These are phyloP conservation scores for Candida jianshihensis DNA, from an alignment of 805 yeast genomes.

Conservation along the genomic window DNA sequence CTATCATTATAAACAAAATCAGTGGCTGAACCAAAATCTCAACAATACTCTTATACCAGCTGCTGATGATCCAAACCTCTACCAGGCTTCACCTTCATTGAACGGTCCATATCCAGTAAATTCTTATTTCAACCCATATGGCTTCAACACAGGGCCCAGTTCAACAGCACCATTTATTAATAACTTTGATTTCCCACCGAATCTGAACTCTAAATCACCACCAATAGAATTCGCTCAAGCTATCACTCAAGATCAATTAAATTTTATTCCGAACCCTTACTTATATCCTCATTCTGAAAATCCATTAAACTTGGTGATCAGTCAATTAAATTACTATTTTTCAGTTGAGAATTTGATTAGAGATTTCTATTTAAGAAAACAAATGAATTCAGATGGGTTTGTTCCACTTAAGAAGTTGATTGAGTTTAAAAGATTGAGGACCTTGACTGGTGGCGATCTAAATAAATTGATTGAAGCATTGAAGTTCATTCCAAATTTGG, in stretches of 20 bases:
- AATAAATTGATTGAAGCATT: slow-evolving; percentile 23
- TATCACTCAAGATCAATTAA: slow-evolving; percentile 6
- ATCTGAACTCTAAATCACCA: slow-evolving; percentile 19
- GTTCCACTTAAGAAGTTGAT: slow-evolving; percentile 58
- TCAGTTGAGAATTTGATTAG: slow-evolving; percentile 79
- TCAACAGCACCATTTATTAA: slow-evolving; percentile 4
- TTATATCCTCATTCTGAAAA: slow-evolving; percentile 11
- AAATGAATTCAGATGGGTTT: slow-evolving; percentile 73
- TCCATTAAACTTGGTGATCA: slow-evolving; percentile 24
- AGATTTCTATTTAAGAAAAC: slow-evolving; percentile 74
- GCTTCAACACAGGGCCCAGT: slow-evolving; percentile 5
- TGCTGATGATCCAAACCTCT: slow-evolving; percentile 7
- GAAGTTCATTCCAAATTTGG: slow-evolving; percentile 18
- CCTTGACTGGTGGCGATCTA: slow-evolving; percentile 49
- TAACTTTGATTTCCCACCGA: slow-evolving; percentile 5
- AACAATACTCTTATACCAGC: slow-evolving; percentile 16
- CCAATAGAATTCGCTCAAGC: slow-evolving; percentile 5
- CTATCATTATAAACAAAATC: slow-evolving; percentile 1
- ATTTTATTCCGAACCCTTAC: slow-evolving; percentile 7
- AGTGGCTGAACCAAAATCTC: not conserved
- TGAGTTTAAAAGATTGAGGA: slow-evolving; percentile 67
- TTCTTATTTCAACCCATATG: slow-evolving; percentile 8
- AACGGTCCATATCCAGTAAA: slow-evolving; percentile 5
- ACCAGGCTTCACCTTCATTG: slow-evolving; percentile 8
- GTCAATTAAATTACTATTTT: slow-evolving; percentile 85